phyloP scores from a whole-genome alignment of 345 rosid species.

The Lepidium sativum region DNA sequence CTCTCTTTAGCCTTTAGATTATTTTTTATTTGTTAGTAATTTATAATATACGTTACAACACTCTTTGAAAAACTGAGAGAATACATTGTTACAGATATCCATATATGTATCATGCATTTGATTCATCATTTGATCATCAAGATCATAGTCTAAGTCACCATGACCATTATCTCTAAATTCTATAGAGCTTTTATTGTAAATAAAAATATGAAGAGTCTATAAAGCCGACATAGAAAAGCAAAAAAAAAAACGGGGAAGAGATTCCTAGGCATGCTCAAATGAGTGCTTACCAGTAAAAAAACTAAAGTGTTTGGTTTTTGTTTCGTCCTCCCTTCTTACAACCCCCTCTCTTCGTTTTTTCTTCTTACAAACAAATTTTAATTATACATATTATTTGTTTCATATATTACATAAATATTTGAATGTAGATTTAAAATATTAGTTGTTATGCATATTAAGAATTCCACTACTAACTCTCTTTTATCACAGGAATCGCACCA shows the following conservation, averaged over 20 bases:
- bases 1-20: too few species aligned
- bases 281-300: constrained; percentile 23
- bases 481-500: background rate
- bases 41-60: too few species aligned
- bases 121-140: background rate
- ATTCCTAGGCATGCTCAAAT: constrained; percentile 31
- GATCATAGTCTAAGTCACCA: background rate
- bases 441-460: constrained; percentile 6
- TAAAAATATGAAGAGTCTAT: background rate
- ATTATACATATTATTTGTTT: too few species aligned
- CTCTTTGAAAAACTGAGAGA: too few species aligned
- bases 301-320: background rate
- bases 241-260: constrained; percentile 11
- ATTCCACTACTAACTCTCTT: background rate
- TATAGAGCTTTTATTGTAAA: background rate
- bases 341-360: background rate
- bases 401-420: too few species aligned
- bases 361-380: too few species aligned
- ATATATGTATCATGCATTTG: constrained; percentile 9
- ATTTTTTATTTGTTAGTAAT: too few species aligned
- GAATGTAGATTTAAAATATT: background rate
- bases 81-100: too few species aligned
- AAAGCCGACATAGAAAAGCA: constrained; percentile 22
- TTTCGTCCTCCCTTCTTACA: background rate
- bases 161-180: background rate